Evolutionary conservation across 2,329 filamentous ascomycete species (phyloP), one percentile per base, ranked within the genome.

Genomic region (Akanthomyces lecanii): DNA sequence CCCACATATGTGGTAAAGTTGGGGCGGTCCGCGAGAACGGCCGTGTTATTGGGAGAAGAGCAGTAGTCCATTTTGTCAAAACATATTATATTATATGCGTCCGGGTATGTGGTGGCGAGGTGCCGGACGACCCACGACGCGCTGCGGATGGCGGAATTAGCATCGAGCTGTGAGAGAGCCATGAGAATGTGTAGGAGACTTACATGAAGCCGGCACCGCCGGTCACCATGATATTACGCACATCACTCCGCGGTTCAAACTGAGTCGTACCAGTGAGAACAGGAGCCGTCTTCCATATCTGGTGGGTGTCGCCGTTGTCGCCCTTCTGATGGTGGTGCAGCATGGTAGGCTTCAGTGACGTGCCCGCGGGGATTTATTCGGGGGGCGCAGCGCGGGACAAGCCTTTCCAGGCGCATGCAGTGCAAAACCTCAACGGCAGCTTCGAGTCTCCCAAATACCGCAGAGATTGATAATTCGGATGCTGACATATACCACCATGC

Each of bases 41-140:
- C 82, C 4, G 89, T 91, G 75, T 94, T 95, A 78, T 92, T 91
- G 68, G 92, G 79, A 8, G 90, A 90, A 8, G 90, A 84, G 77
- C 89, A 92, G 77, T 92, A 92, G 73, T 94, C 90, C 64, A 94
- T 81, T 76, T 93, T 94, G 77, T 95, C 91, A 70, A 93, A 92
- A 40, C 89, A 93, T 57, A 94, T 81, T 66, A 94, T 85, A 71
- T 90, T 90, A 81, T 95, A 95, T 66, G 85, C 81, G 47, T 87
- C 73, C 3, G 88, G 84, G 71, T 94, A 94, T 40, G 87, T 91
- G 63, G 90, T 76, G 12, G 86, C 86, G 59, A 95, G 81, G 75
- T 94, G 90, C 65, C 91, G 87, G 66, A 91, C 89, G 44, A 94
- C 82, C 91, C 91, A 94, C 73, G 89, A 92, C 60, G 89, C 90